Evolutionary conservation across 768 basidiomycete species (phyloP).

Genomic region (Mycena venus): DNA sequence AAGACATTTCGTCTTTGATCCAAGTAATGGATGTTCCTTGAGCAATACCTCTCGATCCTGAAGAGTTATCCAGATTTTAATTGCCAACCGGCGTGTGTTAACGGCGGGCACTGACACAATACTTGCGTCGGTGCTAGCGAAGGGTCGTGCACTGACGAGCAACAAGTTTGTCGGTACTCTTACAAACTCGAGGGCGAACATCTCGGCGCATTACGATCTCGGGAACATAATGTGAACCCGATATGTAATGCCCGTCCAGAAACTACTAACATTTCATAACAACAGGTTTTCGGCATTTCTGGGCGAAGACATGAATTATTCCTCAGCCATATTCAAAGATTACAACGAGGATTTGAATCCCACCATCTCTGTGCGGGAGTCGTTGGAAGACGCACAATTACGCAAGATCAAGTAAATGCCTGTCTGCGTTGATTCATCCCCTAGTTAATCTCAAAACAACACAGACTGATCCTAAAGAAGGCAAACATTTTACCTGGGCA

Average conservation of each 20-base stretch:
- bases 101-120: slow-evolving; percentile 13
- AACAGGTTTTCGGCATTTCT: slow-evolving; percentile 47
- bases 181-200: slow-evolving; percentile 62
- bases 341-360: slow-evolving; percentile 53
- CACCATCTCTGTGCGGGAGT: slow-evolving; percentile 43
- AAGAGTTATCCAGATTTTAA: slow-evolving; percentile 20
- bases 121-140: slow-evolving; percentile 24
- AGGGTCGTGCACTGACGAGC: slow-evolving; percentile 25
- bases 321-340: slow-evolving; percentile 60
- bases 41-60: background rate
- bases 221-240: slow-evolving; percentile 63
- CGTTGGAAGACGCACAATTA: slow-evolving; percentile 35
- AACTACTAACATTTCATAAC: background rate
- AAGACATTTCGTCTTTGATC: slow-evolving; percentile 30
- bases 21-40: slow-evolving; percentile 10
- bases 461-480: slow-evolving; percentile 59
- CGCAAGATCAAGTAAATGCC: slow-evolving; percentile 35
- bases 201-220: slow-evolving; percentile 69
- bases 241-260: background rate
- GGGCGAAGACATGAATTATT: slow-evolving; percentile 69
- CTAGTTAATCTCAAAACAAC: background rate
- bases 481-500: slow-evolving; percentile 63
- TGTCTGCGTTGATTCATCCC: background rate
- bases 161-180: slow-evolving; percentile 61
- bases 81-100: slow-evolving; percentile 28